Percentiles rank a stretch among this genome's conserved stretches.
Evolutionary conservation across 805 yeast genomes (phyloP).

Genomic region (Wickerhamiella australiensis): DNA sequence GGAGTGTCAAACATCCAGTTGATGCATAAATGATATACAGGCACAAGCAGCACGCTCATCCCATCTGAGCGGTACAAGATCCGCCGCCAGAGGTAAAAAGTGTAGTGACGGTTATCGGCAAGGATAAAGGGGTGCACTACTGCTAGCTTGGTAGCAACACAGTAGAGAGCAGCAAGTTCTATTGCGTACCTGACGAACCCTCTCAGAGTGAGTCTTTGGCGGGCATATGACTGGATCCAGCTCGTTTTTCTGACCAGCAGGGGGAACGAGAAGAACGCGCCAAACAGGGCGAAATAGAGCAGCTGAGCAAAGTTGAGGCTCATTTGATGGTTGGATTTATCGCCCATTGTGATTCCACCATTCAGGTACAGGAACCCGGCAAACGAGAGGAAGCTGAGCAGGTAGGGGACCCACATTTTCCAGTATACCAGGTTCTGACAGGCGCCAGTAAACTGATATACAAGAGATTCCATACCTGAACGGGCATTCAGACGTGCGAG

Average conservation of each 20-base stretch:
- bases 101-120: constrained; percentile 89
- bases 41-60: constrained; percentile 40
- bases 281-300: constrained; percentile 61
- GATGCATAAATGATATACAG: constrained; percentile 54
- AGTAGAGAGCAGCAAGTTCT: constrained; percentile 16
- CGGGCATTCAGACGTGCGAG: constrained; percentile 3
- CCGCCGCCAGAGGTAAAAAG: constrained; percentile 71
- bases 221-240: constrained; percentile 13
- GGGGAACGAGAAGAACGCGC: constrained; percentile 58
- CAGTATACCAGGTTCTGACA: background rate
- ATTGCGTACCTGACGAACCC: constrained; percentile 7
- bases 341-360: constrained; percentile 85
- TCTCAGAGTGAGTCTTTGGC: background rate
- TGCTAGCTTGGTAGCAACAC: constrained; percentile 31
- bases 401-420: constrained; percentile 15
- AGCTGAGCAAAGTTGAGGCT: constrained; percentile 68
- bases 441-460: constrained; percentile 5
- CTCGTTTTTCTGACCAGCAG: constrained; percentile 43
- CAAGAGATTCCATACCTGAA: background rate
- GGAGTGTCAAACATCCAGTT: constrained; percentile 28
- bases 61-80: constrained; percentile 35
- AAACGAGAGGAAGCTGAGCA: constrained; percentile 37
- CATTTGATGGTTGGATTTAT: constrained; percentile 68
- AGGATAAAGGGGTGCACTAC: constrained; percentile 78
- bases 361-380: constrained; percentile 47